phyloP scores from a whole-genome alignment of 2,329 filamentous ascomycete genomes.

The Polychaeton citri region DNA sequence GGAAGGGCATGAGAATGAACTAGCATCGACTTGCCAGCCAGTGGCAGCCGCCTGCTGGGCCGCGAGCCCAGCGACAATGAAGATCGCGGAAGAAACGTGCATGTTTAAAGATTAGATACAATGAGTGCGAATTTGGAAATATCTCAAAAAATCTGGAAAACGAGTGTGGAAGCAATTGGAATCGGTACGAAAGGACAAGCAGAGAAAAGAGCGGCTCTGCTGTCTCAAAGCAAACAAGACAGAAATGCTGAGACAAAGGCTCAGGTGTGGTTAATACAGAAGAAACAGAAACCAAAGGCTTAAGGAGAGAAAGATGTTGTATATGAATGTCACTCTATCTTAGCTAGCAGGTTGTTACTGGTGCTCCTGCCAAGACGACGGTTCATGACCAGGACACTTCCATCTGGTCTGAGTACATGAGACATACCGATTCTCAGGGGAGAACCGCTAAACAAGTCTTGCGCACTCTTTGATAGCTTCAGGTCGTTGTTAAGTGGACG shows the following conservation, averaged over 20 bases:
- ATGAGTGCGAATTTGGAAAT: slow-evolving; percentile 2
- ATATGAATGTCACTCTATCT: no score
- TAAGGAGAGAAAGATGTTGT: no score
- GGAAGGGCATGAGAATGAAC: slow-evolving; percentile 51
- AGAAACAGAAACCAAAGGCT: no score
- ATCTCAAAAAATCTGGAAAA: neutral
- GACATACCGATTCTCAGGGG: no score
- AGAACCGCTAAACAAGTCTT: no score
- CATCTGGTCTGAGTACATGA: no score
- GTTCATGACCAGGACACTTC: no score
- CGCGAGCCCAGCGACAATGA: slow-evolving; percentile 34
- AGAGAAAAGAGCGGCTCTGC: slow-evolving; percentile 34
- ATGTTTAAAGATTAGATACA: slow-evolving; percentile 9
- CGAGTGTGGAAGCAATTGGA: slow-evolving; percentile 10
- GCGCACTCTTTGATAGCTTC: no score
- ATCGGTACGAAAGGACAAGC: slow-evolving; percentile 15
- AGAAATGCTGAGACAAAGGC: slow-evolving; percentile 13
- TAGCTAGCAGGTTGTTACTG: no score
- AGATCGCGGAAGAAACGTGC: slow-evolving; percentile 22
- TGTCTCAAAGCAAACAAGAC: slow-evolving; percentile 17
- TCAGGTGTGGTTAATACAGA: no score
- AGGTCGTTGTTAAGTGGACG: no score
- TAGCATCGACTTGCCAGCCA: slow-evolving; percentile 36
- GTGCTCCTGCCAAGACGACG: no score
- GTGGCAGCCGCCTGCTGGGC: slow-evolving; percentile 34